Base-by-base conservation (phyloP, 2,329 filamentous ascomycete species). In the Trichoderma koningii region DNA sequence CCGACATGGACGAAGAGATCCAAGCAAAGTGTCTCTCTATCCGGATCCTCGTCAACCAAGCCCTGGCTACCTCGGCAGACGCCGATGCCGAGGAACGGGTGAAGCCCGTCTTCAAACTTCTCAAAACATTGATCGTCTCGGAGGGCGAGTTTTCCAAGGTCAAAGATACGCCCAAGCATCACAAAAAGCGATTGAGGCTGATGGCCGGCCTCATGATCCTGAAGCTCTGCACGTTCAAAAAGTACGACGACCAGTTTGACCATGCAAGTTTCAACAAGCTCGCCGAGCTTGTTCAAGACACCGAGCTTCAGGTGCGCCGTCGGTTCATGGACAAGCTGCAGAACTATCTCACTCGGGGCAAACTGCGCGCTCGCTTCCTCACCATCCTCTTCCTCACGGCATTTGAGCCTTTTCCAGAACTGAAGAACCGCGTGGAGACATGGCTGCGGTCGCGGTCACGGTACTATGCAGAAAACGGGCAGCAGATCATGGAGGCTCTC, bases 311-410 rank as follows among this genome's bases (percentile, higher is more conserved):
- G 68, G 92, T 98, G 30, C 89, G 95, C 41, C 85, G 84, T 53
- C 86, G 85, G 1, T 98, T 99, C 71, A 83, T 95, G 61, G 87
- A 88, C 71, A 93, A 93, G 71, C 81, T 99, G 47, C 95, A 96
- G 77, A 97, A 96, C 77, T 94, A 96, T 72, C 85, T 98, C 5
- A 90, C 90, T 10, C 86, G 89, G 61, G 85, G 85, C 63, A 87
- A 84, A 69, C 82, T 96, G 2, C 83, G 87, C 1, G 80, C 84
- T 14, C 88, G 94, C 10, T 99, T 96, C 82, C 95, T 96, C 76
- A 90, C 92, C 0, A 89, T 97, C 47, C 83, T 96, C 6, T 98
- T 97, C 79, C 80, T 98, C 50, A 89, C 93, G 38, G 94, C 95
- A 1, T 97, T 95, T 74, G 95, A 99, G 77, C 95, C 94, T 0